Evolutionary conservation across 768 basidiomycete species (phyloP).

Genomic region (Pleurotus eryngii): DNA sequence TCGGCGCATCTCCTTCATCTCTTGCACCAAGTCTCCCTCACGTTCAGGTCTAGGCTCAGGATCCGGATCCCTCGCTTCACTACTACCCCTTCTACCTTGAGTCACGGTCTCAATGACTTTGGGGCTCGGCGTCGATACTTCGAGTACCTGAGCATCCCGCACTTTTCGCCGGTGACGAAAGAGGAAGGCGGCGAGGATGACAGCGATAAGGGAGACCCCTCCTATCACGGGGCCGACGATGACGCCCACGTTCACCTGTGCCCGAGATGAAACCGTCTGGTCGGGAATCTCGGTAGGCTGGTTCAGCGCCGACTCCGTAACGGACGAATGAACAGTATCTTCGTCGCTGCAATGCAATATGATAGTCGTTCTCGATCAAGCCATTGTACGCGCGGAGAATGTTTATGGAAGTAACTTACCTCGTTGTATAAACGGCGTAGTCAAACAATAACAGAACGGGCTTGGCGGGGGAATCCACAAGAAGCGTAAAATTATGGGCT

Average conservation of each 20-base stretch:
- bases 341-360: too few species aligned
- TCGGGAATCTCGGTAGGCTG: not conserved
- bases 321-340: not conserved
- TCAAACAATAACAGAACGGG: not conserved
- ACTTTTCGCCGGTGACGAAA: too few species aligned
- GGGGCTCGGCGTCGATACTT: too few species aligned
- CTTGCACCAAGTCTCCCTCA: too few species aligned
- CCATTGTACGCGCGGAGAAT: not conserved
- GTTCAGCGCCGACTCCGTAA: not conserved
- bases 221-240: not conserved
- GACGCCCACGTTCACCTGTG: not conserved
- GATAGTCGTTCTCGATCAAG: too few species aligned
- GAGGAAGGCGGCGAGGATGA: too few species aligned
- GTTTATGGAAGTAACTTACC: not conserved
- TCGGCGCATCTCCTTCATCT: too few species aligned
- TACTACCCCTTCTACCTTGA: too few species aligned
- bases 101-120: too few species aligned
- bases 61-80: too few species aligned
- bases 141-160: too few species aligned
- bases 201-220: not conserved
- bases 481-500: conserved; percentile 1
- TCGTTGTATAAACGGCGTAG: not conserved
- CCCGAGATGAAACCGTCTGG: not conserved
- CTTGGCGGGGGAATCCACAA: not conserved
- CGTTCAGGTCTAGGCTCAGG: too few species aligned